Conservation (phyloP, 768 basidiomycete species). For the Amanita phalloides region DNA sequence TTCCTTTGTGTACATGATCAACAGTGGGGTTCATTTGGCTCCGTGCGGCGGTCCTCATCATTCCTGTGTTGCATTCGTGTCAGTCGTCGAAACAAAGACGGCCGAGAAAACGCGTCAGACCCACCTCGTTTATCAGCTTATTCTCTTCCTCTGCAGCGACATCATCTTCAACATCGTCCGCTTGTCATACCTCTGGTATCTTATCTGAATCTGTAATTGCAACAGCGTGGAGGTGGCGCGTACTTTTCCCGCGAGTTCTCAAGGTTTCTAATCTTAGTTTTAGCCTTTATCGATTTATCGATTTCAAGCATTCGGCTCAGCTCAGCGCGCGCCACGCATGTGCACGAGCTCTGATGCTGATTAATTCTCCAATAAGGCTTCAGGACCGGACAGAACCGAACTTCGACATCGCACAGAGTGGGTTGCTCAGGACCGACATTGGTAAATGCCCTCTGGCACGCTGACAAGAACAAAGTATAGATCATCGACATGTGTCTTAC, state of each 20-base stretch:
- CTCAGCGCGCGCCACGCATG: no score
- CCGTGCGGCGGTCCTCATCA: constrained; percentile 34
- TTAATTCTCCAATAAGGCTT: no score
- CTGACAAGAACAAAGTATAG: no score
- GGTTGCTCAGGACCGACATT: background rate
- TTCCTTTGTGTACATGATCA: constrained; percentile 42
- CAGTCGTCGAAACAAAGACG: background rate
- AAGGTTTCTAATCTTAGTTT: no score
- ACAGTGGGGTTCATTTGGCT: background rate
- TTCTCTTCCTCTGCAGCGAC: constrained; percentile 79
- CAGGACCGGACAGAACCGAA: no score
- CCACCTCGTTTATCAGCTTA: constrained; percentile 79
- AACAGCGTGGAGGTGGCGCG: constrained; percentile 17
- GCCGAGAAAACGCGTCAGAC: constrained; percentile 14
- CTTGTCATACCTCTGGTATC: constrained; percentile 30
- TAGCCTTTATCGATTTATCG: no score
- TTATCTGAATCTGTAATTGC: background rate
- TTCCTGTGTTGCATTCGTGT: constrained; percentile 34
- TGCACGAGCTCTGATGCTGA: no score
- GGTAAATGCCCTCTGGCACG: no score
- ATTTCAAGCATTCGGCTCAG: no score
- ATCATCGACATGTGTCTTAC: no score
- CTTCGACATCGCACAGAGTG: no score
- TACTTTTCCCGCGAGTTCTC: constrained; percentile 22
- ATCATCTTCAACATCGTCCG: constrained; percentile 72